phyloP scores from a whole-genome alignment of 139 green algal genomes.

The Tetradesmus lagerheimii region DNA sequence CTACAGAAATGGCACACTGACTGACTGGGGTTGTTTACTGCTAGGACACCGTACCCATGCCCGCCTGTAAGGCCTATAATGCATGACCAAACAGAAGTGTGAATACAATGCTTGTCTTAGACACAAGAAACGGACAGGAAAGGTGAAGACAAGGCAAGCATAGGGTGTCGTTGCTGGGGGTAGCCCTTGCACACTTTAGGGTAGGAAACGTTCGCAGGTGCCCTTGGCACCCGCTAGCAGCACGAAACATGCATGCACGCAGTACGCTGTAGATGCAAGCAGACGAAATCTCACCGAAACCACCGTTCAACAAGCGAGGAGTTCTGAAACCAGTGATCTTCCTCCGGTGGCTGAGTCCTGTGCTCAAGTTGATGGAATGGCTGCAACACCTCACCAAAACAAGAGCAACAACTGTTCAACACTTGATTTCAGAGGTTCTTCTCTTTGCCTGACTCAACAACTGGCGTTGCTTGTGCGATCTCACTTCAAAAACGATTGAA shows the following conservation, averaged over 20 bases:
- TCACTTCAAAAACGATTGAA: neutral
- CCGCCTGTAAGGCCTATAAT: neutral
- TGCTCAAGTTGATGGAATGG: neutral
- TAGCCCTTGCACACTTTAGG: neutral
- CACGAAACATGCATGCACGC: neutral
- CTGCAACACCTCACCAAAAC: neutral
- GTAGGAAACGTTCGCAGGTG: neutral
- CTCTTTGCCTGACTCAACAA: neutral
- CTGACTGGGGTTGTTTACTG: constrained; percentile 10
- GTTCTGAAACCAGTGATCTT: neutral
- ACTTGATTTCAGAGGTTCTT: neutral
- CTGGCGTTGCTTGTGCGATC: neutral
- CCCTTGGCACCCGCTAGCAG: neutral
- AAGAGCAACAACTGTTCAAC: neutral
- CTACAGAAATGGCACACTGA: neutral
- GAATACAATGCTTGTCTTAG: neutral
- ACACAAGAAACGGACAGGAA: neutral
- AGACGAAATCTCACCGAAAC: neutral
- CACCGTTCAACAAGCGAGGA: neutral
- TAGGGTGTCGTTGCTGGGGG: neutral
- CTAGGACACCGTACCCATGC: neutral
- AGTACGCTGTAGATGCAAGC: neutral
- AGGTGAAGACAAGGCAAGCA: neutral
- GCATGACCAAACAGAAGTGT: neutral
- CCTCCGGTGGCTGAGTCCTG: neutral